Conservation (phyloP, 108 stramenopile genomes). For the Aureococcus anophagefferens region DNA sequence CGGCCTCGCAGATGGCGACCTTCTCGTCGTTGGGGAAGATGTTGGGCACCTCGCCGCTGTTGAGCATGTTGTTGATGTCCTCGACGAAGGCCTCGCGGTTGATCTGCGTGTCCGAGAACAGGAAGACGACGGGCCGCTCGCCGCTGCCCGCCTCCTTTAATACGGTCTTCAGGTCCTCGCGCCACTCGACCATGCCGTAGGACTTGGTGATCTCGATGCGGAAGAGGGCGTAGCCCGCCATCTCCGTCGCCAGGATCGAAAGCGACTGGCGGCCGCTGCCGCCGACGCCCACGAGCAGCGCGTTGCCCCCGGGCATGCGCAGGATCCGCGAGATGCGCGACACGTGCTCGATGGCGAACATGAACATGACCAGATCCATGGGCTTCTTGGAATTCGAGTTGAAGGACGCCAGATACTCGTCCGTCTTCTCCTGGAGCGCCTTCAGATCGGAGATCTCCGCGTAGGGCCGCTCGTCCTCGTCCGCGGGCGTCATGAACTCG, state of each 20-base stretch:
- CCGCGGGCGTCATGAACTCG: slow-evolving; percentile 38
- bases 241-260: slow-evolving; percentile 43
- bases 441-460: slow-evolving; percentile 37
- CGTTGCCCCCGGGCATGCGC: slow-evolving; percentile 54
- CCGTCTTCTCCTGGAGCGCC: slow-evolving; percentile 31
- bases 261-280: slow-evolving; percentile 51
- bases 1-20: slow-evolving; percentile 36
- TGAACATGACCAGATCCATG: slow-evolving; percentile 58
- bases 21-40: slow-evolving; percentile 51
- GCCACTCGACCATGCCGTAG: slow-evolving; percentile 49
- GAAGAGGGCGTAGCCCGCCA: slow-evolving; percentile 43
- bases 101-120: slow-evolving; percentile 60
- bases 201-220: slow-evolving; percentile 55
- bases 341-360: slow-evolving; percentile 60
- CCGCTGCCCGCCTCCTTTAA: slow-evolving; percentile 41
- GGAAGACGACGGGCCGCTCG: slow-evolving; percentile 34
- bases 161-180: slow-evolving; percentile 54
- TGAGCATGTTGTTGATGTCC: slow-evolving; percentile 60
- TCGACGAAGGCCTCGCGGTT: slow-evolving; percentile 52
- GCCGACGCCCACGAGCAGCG: slow-evolving; percentile 52
- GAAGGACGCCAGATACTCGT: slow-evolving; percentile 39
- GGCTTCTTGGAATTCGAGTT: slow-evolving; percentile 45
- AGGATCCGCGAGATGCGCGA: slow-evolving; percentile 37
- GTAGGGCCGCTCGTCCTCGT: slow-evolving; percentile 26
- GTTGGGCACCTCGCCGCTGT: slow-evolving; percentile 57